Conservation (phyloP, 257 asterid genomes). For the Solanum corneliomulleri region DNA sequence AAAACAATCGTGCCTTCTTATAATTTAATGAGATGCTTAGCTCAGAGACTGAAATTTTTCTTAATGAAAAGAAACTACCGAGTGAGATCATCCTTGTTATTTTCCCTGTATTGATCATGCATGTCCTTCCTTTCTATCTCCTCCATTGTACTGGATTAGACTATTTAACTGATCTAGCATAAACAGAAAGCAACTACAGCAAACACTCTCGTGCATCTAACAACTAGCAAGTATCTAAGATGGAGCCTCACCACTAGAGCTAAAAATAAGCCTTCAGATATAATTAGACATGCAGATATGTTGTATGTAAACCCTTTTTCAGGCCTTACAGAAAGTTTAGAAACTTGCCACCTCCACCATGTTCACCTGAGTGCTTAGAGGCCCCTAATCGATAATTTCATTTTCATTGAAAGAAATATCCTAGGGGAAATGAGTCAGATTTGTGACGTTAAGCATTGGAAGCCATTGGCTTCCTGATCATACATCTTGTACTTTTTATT, state of each 20-base stretch:
- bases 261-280: background rate
- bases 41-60: background rate
- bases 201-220: background rate
- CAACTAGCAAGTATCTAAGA: background rate
- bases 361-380: background rate
- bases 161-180: background rate
- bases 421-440: background rate
- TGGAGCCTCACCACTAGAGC: background rate
- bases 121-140: background rate
- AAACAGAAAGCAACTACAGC: background rate
- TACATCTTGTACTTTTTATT: background rate
- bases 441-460: background rate
- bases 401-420: background rate
- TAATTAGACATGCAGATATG: background rate
- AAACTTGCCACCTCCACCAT: background rate
- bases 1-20: background rate
- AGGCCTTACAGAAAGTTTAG: background rate
- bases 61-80: background rate
- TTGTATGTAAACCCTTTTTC: background rate
- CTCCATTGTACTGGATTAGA: background rate
- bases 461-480: background rate
- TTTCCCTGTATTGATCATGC: background rate
- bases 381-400: background rate
- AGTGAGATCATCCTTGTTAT: background rate
- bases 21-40: background rate